Evolutionary conservation across 768 basidiomycete species (phyloP), one percentile per base, ranked within the genome.

Genomic region (Tricholoma sp.): DNA sequence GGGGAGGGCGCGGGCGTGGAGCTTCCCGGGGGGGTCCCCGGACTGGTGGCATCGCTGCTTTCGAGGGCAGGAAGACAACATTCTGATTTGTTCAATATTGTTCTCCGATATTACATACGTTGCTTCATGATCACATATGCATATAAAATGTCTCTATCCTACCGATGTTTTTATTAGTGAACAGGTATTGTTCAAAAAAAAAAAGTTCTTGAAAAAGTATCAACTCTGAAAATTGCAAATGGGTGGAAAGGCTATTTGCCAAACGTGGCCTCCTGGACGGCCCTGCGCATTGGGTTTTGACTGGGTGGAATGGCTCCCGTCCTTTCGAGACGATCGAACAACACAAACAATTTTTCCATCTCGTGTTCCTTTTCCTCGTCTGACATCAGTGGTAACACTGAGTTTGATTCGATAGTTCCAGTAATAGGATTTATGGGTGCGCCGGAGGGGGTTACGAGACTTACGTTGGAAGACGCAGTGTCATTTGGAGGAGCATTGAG

Each of bases 361-460:
- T 99, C 97, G 9, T 74, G 74, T 67, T 97, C 93, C 70, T 96
- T 97, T 78, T 99, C 96, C 67, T 95, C 94, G 29, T 95, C 88
- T 0, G 93, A 88, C 94, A 99, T 96, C 51, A 83, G 73, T 4
- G 74, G 76, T 8, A 67, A 49, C 5, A 68, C 69, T 16, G 76
- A 64, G 49, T 72, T 74, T 2, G 72, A 69, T 54, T 72, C 71
- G 34, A 79, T 72, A 11, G 84, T 84, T n/a, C 93, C 94, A 1
- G 94, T 96, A 67, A 92, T 94, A 1, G 91, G 92, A 67, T 93
- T 89, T 68, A 91, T 88, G 5, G 77, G 71, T 24, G 75, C 71
- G 16, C 73, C 71, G n/a, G 65, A 63, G 1, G 71, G 63, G 22
- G 75, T 70, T 7, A 69, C 67, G 2, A 75, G 69, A 4, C 76